Base-by-base conservation (phyloP, 2,329 filamentous ascomycete genomes). In the Sarocladiaceae sp. region DNA sequence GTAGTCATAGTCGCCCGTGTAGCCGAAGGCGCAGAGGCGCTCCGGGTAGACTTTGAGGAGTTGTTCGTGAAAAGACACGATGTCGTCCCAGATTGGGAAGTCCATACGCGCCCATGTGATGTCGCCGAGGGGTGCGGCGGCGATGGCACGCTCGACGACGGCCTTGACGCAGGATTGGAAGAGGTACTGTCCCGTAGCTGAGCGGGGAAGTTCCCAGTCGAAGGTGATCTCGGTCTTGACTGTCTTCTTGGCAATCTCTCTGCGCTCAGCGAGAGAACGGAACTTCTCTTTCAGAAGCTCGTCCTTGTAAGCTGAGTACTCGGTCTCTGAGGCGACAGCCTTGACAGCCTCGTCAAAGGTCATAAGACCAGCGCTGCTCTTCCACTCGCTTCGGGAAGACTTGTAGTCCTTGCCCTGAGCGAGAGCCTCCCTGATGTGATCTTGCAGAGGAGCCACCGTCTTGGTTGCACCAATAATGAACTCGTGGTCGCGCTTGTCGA, bases 381-480 rank as follows among this genome's bases (percentile, higher is more conserved):
- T 67, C 68, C 67, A 69, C 25, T 66, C 61, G 18, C 59, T 54
- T 17, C 64, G 59, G 2, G 60, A 62, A 1, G 59, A 50, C 6
- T 61, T 59, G 3, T 64, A 58, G 28, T 62, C 56, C 48, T 63
- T 57, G 0, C 62, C 63, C 52, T 18, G 62, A 8, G 50, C 65
- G 3, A 59, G 56, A 10, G 49, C 53, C 22, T 55, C 37, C 7
- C 23, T 42, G 22, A 55, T 25, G 23, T 25, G 33, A 13, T 52
- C 37, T 25, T 49, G 35, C 11, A 55, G 37, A 25, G 53, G 50
- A 15, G 52, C 37, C 0, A 70, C 55, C 1, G 56, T 51, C 15
- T 61, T 59, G 1, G 69, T 72, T 0, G 69, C 68, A 1, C 69
- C 70, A 5, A 69, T 57, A 8, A 72, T 63, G 54, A 69, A 71